These are phyloP conservation scores for Fomes fomentarius DNA, from an alignment of 1,284 basidiomycete species.

Conservation along the genomic window DNA sequence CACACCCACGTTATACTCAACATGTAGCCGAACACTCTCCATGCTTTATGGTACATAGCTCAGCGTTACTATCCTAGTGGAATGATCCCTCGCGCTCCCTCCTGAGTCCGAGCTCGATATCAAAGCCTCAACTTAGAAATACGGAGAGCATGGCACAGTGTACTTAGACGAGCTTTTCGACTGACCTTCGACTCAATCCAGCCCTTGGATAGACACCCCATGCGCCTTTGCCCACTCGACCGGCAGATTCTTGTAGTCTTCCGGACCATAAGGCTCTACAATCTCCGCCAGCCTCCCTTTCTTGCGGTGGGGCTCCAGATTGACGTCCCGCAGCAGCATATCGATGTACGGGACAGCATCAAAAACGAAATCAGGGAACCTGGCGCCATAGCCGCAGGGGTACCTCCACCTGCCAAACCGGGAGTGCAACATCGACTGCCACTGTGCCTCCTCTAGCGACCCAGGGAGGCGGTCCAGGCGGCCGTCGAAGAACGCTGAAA, in stretches of 20 bases:
- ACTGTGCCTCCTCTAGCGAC: not conserved
- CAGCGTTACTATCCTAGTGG: too few species aligned
- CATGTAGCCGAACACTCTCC: too few species aligned
- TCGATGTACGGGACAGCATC: slow-evolving; percentile 1
- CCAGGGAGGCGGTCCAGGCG: not conserved
- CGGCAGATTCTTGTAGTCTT: not conserved
- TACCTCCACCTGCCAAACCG: slow-evolving; percentile 1
- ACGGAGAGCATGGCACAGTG: too few species aligned
- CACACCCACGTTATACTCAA: too few species aligned
- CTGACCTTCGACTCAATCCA: too few species aligned
- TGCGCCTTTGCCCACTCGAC: not conserved
- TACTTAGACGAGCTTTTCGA: too few species aligned
- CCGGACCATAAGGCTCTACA: not conserved
- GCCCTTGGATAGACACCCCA: not conserved
- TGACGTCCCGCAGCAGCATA: not conserved
- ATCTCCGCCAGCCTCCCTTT: not conserved
- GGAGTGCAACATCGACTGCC: not conserved
- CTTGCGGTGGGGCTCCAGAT: not conserved
- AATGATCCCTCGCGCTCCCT: too few species aligned
- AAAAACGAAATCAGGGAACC: slow-evolving; percentile 2
- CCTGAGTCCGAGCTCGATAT: too few species aligned
- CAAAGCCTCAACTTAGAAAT: too few species aligned
- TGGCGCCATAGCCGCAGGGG: slow-evolving; percentile 1
- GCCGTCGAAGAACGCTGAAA: slow-evolving; percentile 2
- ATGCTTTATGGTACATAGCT: too few species aligned